Base-by-base conservation (phyloP, 495 filamentous ascomycete species). In the Aspergillus cristatus region DNA sequence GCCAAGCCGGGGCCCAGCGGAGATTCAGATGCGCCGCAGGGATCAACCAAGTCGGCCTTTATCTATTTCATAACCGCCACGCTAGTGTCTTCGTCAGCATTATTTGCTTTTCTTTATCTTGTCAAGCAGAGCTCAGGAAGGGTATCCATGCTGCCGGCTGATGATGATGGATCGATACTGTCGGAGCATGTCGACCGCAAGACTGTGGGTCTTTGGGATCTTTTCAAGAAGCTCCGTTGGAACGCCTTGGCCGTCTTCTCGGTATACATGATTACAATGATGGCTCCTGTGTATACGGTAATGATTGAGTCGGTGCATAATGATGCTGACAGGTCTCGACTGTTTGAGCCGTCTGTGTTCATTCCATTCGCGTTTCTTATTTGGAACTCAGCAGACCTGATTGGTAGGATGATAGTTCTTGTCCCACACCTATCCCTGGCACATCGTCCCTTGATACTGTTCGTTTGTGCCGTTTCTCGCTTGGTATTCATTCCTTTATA, bases 41-140 rank as follows among this genome's bases (percentile, higher is more conserved):
- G 65, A 41, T 68, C 67, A 6, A 73, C 76, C 20, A 82, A 71
- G 30, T 81, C 86, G 3, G 91, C 90, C 1, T 87, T 95, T 48
- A 71, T 78, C 18, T 98, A 94, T 64, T 98, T 98, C 61, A 67
- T 94, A 14, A 90, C 90, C 2, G 86, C 91, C 0, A 88, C 88
- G 1, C 63, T 57, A 14, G 66, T 85, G 31, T 81, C 76, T 0
- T 48, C 63, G 8, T 35, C 70, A 17, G 66, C 77, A 2, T 63
- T 86, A 0, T 28, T 76, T 24, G 70, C 77, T 2, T 85, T 85
- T 48, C 35, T 79, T 6, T 69, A 78, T 32, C 68, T 94, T 5
- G 50, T 78, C 0, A 55, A 51, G 7, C 50, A 71, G 48, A 42
- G 40, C 16, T 43, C 44, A 2, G 25, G 20, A 8, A 24, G 20